A percentile compares a stretch with the other conserved stretches of the same genome.
These are phyloP conservation scores for Podila verticillata DNA, from an alignment of 192 early-diverging fungal genomes.

Conservation along the genomic window DNA sequence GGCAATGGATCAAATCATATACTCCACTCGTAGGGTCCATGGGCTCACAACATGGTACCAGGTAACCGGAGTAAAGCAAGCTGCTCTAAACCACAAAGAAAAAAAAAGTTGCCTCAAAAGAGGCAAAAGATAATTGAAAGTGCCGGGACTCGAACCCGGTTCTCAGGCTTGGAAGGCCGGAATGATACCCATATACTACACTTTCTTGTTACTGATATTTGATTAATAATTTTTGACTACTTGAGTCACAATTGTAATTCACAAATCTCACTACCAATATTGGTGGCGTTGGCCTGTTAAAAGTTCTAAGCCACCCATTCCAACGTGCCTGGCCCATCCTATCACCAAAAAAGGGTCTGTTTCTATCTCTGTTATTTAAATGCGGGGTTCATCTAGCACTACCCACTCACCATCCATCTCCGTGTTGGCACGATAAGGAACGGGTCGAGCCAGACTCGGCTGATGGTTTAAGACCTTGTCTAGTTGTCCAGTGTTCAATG, in stretches of 20 bases:
- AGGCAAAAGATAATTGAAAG: slow-evolving; percentile 25
- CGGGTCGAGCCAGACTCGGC: neutral
- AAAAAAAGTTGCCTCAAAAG: neutral
- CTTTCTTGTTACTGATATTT: slow-evolving; percentile 11
- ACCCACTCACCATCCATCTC: slow-evolving; percentile 17
- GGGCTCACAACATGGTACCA: no score
- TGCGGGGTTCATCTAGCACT: neutral
- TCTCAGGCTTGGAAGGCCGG: slow-evolving; percentile 57
- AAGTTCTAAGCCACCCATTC: neutral
- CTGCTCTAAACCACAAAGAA: neutral
- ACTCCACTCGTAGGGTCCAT: no score
- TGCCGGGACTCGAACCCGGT: slow-evolving; percentile 57
- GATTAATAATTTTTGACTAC: no score
- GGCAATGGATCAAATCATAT: no score
- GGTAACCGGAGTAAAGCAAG: neutral
- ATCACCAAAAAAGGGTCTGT: no score
- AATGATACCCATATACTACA: slow-evolving; percentile 57
- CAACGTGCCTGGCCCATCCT: no score
- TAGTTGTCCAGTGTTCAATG: neutral
- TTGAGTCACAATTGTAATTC: no score
- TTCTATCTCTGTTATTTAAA: neutral
- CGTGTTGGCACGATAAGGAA: slow-evolving; percentile 4
- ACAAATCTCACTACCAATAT: neutral
- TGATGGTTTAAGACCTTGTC: neutral
- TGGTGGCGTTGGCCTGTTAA: neutral